Evolutionary conservation across 371 early-diverging fungal genomes (phyloP).

Genomic region (Circinella minor): DNA sequence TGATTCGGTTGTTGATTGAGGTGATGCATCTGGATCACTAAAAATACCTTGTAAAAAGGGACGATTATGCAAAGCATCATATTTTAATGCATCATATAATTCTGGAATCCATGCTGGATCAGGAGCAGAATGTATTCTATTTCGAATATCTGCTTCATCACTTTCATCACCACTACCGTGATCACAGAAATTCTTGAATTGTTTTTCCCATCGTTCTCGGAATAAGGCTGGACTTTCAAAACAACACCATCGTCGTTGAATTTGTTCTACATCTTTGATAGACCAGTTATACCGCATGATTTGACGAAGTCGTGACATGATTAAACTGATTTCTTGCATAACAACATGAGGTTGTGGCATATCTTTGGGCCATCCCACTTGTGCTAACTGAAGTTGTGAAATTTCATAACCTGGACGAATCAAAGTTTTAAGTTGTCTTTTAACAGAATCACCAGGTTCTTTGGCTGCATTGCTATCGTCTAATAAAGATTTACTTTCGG

Average conservation of each 20-base stretch:
- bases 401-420: slow-evolving; percentile 61
- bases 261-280: slow-evolving; percentile 53
- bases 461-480: slow-evolving; percentile 96
- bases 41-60: slow-evolving; percentile 79
- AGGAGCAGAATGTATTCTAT: slow-evolving; percentile 14
- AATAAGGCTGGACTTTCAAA: slow-evolving; percentile 76
- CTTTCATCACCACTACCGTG: slow-evolving; percentile 52
- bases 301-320: slow-evolving; percentile 69
- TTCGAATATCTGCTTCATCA: slow-evolving; percentile 35
- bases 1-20: not conserved
- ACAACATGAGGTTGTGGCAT: slow-evolving; percentile 68
- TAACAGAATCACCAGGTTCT: slow-evolving; percentile 89
- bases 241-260: slow-evolving; percentile 83
- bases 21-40: slow-evolving; percentile 33
- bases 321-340: slow-evolving; percentile 70
- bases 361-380: slow-evolving; percentile 58
- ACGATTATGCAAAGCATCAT: slow-evolving; percentile 94
- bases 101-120: slow-evolving; percentile 93
- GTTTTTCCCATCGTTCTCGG: slow-evolving; percentile 95
- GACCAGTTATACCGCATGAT: slow-evolving; percentile 84
- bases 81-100: slow-evolving; percentile 94
- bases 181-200: slow-evolving; percentile 88
- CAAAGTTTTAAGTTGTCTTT: slow-evolving; percentile 66
- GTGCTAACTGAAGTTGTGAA: slow-evolving; percentile 42
- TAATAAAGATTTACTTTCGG: slow-evolving; percentile 86